Base-by-base conservation (phyloP, 805 yeast species). In the Candida alai region DNA sequence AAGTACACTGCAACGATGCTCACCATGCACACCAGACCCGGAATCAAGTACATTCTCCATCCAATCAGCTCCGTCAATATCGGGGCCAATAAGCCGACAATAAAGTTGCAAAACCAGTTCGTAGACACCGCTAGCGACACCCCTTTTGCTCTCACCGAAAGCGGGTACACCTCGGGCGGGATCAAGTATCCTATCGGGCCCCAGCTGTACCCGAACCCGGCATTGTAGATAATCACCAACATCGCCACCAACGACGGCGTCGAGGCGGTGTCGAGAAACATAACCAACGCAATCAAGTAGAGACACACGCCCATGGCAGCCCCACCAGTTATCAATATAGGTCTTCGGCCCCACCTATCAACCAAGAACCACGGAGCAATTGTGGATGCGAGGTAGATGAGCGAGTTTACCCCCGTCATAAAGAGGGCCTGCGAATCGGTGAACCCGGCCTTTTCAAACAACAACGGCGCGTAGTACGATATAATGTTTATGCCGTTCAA, bases 401-500 rank as follows among this genome's bases (percentile, higher is more conserved):
- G 37, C 10, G 62, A 60, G 36, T 66, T 66, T 34, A 67, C 51
- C 7, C 71, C 73, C 3, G 73, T 65, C 70, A 67, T 65, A 15
- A 67, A 43, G 24, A 67, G 49, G 1, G 72, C 71, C 33, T 59
- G 54, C 24, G 66, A 52, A 40, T 65, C 59, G 40, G 53, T 63
- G 48, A 65, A 66, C 7, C 73, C 73, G 1, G 73, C 73, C 20
- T 61, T 54, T 38, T 66, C 68, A 43, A 72, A 75, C 30, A 76
- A 73, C 48, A 73, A 62, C 4, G 79, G 78, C 0, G 81, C 79
- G 43, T 76, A 77, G 48, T 74, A 76, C 1, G 76, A 66, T 25
- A 77, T 71, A 35, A 76, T 64, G 47, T 77, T 77, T 43, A 76
- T 76, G 15, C 83, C 83, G 37, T 67, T 67, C 37, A 67, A 61